A percentile compares a stretch with the other conserved stretches of the same genome.
These are phyloP conservation scores for Cercospora sp. DNA, from an alignment of 2,329 filamentous ascomycete genomes.

Conservation along the genomic window DNA sequence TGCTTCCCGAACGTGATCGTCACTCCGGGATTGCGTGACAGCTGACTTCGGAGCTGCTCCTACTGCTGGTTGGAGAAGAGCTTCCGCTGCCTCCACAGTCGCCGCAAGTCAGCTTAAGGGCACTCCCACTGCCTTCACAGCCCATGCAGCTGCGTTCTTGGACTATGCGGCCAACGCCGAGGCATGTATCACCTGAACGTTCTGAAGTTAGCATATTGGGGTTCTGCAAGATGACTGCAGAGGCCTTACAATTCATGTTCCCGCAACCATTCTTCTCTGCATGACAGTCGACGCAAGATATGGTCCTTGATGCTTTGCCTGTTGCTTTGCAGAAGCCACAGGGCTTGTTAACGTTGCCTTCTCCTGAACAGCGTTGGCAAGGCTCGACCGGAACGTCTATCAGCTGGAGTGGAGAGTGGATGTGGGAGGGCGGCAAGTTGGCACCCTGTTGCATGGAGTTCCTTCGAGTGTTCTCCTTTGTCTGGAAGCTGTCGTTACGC, in stretches of 20 bases:
- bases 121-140: constrained; percentile 20
- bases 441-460: constrained; percentile 18
- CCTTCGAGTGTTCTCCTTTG: constrained; percentile 18
- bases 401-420: constrained; percentile 2
- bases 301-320: constrained; percentile 5
- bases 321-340: constrained; percentile 23
- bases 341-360: constrained; percentile 19
- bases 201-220: background rate
- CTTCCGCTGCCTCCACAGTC: constrained; percentile 21
- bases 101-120: constrained; percentile 18
- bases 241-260: constrained; percentile 20
- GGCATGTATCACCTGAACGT: constrained; percentile 4
- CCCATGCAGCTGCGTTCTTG: constrained; percentile 6
- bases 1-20: background rate
- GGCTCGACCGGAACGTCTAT: background rate
- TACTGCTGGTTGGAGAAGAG: constrained; percentile 3
- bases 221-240: no score
- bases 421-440: constrained; percentile 6
- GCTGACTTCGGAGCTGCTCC: constrained; percentile 6
- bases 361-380: constrained; percentile 19
- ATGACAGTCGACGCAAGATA: constrained; percentile 17
- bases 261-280: constrained; percentile 25
- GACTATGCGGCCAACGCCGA: constrained; percentile 5
- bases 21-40: constrained; percentile 5
- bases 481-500: constrained; percentile 11